phyloP scores from a whole-genome alignment of 2,329 filamentous ascomycete genomes.

The Coniochaeta ligniaria region DNA sequence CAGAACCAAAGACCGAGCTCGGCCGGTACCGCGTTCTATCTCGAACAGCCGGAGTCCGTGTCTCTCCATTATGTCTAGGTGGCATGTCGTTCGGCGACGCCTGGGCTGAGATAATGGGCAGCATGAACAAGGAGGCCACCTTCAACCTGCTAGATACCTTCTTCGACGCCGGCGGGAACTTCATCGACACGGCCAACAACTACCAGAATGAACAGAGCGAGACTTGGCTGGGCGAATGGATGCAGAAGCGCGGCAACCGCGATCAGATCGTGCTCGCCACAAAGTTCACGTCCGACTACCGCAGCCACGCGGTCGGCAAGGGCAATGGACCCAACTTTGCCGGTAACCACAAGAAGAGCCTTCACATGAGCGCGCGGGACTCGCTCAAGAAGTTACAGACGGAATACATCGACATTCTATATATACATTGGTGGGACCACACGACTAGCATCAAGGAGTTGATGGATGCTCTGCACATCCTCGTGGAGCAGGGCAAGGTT shows the following conservation, averaged over 20 bases:
- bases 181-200: conserved; percentile 57
- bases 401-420: conserved; percentile 36
- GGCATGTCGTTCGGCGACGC: conserved; percentile 35
- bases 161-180: conserved; percentile 49
- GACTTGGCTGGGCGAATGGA: conserved; percentile 50
- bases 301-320: conserved; percentile 25
- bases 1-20: conserved; percentile 32
- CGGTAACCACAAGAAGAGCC: conserved; percentile 34
- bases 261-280: conserved; percentile 48
- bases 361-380: conserved; percentile 33
- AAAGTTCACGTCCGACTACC: conserved; percentile 46
- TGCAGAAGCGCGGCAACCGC: conserved; percentile 38
- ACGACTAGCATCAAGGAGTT: conserved; percentile 33
- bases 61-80: conserved; percentile 45
- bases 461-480: conserved; percentile 31
- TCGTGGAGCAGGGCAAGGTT: conserved; percentile 33
- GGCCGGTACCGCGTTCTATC: conserved; percentile 45
- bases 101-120: conserved; percentile 13
- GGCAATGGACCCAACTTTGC: conserved; percentile 29
- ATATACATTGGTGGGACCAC: conserved; percentile 37
- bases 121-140: conserved; percentile 15
- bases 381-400: conserved; percentile 37
- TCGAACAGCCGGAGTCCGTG: conserved; percentile 39
- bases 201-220: conserved; percentile 55
- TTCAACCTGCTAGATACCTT: conserved; percentile 18